Conservation (phyloP, 2,329 filamentous ascomycete genomes). For the Colletotrichum higginsianum region DNA sequence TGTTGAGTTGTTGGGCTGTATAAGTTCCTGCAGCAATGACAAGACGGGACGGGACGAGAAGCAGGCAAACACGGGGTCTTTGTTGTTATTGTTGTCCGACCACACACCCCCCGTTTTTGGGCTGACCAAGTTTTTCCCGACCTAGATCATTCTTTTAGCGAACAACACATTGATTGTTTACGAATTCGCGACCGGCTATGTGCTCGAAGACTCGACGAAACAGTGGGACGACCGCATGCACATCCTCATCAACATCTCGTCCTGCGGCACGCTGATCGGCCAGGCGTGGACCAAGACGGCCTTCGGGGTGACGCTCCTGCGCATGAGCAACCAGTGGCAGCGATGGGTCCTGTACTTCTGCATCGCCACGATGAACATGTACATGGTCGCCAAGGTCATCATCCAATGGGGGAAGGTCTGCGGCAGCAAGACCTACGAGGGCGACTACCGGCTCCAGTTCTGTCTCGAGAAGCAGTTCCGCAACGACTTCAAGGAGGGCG, state of each 20-base stretch:
- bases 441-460: conserved; percentile 63
- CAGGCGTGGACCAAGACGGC: conserved; percentile 56
- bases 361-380: conserved; percentile 64
- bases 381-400: conserved; percentile 62
- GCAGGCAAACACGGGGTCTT: not conserved
- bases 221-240: conserved; percentile 67
- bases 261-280: conserved; percentile 54
- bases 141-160: conserved; percentile 55
- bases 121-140: too few species aligned
- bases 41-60: too few species aligned
- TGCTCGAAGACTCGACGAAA: conserved; percentile 54
- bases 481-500: conserved; percentile 63
- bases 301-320: conserved; percentile 54
- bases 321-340: conserved; percentile 62
- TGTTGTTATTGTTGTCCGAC: not conserved
- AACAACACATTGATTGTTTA: conserved; percentile 62
- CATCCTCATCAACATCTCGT: conserved; percentile 63
- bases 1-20: too few species aligned
- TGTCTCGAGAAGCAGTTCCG: conserved; percentile 57
- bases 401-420: conserved; percentile 66
- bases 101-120: not conserved
- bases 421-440: conserved; percentile 57
- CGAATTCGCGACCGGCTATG: conserved; percentile 65
- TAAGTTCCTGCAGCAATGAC: too few species aligned
- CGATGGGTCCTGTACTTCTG: conserved; percentile 63